Base-by-base conservation (phyloP, 2,329 filamentous ascomycete genomes). In the Chrysosporium queenslandicum region DNA sequence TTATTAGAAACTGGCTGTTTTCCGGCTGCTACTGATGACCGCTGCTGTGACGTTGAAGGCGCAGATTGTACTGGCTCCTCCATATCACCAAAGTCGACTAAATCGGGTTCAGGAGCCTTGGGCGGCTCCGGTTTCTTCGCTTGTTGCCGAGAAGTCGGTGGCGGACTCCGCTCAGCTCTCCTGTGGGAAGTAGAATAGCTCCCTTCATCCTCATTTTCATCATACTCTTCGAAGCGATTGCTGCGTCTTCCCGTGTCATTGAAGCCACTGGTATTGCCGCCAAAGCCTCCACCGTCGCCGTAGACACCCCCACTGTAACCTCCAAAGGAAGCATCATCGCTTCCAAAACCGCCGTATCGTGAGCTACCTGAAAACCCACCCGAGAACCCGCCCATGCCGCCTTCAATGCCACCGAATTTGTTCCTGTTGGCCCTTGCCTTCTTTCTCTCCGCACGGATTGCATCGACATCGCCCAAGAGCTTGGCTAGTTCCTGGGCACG, bases 391-490 rank as follows among this genome's bases (percentile, higher is more conserved):
- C 78, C 74, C 54, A 78, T 71, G 30, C 88, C 89, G 54, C 92
- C 91, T 68, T 96, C 91, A 39, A 95, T 88, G 54, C 92, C 92
- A 3, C 86, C 86, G 68, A 96, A 98, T 70, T 98, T 98, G 71
- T 90, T 91, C 68, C 90, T 85, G 63, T 91, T 94, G 39, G 83
- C 71, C 56, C 89, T 80, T 37, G 92, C 87, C 75, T 98, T 98
- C 76, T 98, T 98, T 49, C 81, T 70, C 66, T 84, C 81, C 14
- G 75, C 54, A 52, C 81, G 74, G 52, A 76, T 76, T 52, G 66
- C 60, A 46, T 76, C 73, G 18, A 76, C 73, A 56, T 98, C 92
- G 62, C 87, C 77, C 46, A 98, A 77, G n/a, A 98, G 80, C 58
- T 98, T 94, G 11, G 87, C 86, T 47, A 98, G 77, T 72, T 98